Conservation (phyloP, 139 green algal species). For the Auxenochlorella protothecoides region DNA sequence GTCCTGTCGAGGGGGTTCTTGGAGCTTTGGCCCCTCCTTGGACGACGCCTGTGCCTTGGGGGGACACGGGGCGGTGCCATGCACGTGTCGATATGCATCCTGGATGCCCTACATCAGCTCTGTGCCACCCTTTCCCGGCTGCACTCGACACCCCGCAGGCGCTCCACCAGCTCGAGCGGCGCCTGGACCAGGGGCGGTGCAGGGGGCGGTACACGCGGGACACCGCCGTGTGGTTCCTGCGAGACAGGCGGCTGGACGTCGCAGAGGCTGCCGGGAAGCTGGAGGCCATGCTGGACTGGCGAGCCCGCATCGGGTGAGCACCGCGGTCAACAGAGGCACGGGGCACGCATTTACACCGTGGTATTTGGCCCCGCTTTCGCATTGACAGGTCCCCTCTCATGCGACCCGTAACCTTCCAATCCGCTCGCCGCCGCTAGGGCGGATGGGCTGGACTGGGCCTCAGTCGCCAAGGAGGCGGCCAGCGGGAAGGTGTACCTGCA, state of each 20-base stretch:
- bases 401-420: neutral
- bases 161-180: conserved; percentile 29
- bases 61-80: too few species aligned
- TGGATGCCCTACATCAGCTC: too few species aligned
- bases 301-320: neutral
- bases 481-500: conserved; percentile 85
- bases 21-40: too few species aligned
- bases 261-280: conserved; percentile 72
- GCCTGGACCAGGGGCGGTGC: conserved; percentile 15
- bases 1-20: too few species aligned
- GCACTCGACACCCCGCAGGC: conserved; percentile 11
- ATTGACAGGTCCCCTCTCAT: too few species aligned
- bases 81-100: too few species aligned
- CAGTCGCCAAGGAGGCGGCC: conserved; percentile 34
- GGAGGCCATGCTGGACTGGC: conserved; percentile 49
- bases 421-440: neutral
- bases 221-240: conserved; percentile 58
- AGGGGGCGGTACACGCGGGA: too few species aligned
- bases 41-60: too few species aligned
- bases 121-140: too few species aligned
- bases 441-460: neutral
- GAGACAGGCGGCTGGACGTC: conserved; percentile 68
- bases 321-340: too few species aligned
- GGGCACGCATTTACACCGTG: too few species aligned
- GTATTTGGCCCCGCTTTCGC: too few species aligned